phyloP scores from a whole-genome alignment of 2,329 filamentous ascomycete species.

The Pyrenochaeta sp. region DNA sequence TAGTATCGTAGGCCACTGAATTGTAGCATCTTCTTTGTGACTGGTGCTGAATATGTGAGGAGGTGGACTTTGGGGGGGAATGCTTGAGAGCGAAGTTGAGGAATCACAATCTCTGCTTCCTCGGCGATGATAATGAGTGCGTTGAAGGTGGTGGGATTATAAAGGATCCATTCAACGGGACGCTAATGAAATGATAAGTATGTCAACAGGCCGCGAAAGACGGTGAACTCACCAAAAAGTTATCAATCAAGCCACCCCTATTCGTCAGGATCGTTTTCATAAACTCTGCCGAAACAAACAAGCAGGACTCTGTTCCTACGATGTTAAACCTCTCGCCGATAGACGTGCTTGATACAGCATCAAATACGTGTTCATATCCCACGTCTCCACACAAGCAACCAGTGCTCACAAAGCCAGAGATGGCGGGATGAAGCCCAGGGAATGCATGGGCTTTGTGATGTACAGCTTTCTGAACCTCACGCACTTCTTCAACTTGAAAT shows the following conservation, averaged over 20 bases:
- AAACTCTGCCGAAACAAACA: slow-evolving; percentile 58
- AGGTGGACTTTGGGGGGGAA: slow-evolving; percentile 46
- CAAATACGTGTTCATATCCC: slow-evolving; percentile 53
- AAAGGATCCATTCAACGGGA: slow-evolving; percentile 67
- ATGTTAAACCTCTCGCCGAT: slow-evolving; percentile 44
- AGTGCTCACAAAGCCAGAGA: slow-evolving; percentile 56
- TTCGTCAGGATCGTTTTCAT: slow-evolving; percentile 51
- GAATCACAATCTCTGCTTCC: slow-evolving; percentile 65
- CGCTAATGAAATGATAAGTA: background rate
- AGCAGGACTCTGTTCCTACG: slow-evolving; percentile 21
- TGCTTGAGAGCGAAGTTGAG: slow-evolving; percentile 42
- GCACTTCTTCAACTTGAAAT: slow-evolving; percentile 64
- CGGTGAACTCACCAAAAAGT: slow-evolving; percentile 41
- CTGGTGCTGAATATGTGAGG: slow-evolving; percentile 65
- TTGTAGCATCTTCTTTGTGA: slow-evolving; percentile 64
- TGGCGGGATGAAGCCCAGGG: slow-evolving; percentile 56
- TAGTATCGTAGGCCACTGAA: slow-evolving; percentile 64
- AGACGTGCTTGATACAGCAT: slow-evolving; percentile 49
- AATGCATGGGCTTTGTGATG: slow-evolving; percentile 54
- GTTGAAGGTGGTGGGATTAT: slow-evolving; percentile 54
- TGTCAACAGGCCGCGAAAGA: background rate
- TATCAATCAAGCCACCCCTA: slow-evolving; percentile 43
- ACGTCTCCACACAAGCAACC: slow-evolving; percentile 48
- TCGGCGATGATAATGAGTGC: slow-evolving; percentile 68
- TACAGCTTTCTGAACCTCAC: slow-evolving; percentile 59